phyloP scores from a whole-genome alignment of 208 protist species.

The Jaenimonas drosophilae region DNA sequence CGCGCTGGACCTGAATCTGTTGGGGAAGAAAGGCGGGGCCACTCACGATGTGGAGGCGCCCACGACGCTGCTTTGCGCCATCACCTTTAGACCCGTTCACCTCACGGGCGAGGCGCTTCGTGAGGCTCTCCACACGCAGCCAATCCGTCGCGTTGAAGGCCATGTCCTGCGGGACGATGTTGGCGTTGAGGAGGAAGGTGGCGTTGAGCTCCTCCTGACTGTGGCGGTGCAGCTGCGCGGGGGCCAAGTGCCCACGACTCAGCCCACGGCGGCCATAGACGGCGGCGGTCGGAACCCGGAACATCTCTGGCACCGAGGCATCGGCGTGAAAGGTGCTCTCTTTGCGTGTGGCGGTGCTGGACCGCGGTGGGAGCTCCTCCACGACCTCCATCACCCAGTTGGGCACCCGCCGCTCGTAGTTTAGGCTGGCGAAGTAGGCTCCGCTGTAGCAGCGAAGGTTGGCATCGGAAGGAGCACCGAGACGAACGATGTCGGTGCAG shows the following conservation, averaged over 20 bases:
- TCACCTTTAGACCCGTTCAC: constrained; percentile 4
- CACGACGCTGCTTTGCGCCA: not conserved
- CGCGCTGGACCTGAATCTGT: constrained; percentile 22
- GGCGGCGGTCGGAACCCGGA: constrained; percentile 44
- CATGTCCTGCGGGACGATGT: constrained; percentile 84
- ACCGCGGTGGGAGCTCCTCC: not conserved
- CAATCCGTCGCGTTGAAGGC: constrained; percentile 77
- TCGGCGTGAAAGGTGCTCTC: constrained; percentile 64
- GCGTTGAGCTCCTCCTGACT: constrained; percentile 54
- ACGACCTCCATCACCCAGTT: constrained; percentile 72
- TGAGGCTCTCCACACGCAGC: constrained; percentile 66
- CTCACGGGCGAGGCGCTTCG: constrained; percentile 26
- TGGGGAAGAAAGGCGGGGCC: constrained; percentile 58
- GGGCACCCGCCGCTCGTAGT: constrained; percentile 68
- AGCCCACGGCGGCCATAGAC: constrained; percentile 44
- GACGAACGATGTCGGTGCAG: constrained; percentile 19
- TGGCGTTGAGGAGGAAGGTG: constrained; percentile 84
- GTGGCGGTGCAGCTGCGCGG: constrained; percentile 70
- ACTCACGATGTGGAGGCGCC: constrained; percentile 1
- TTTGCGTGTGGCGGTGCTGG: constrained; percentile 9
- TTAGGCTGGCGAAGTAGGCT: constrained; percentile 68
- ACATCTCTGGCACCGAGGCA: constrained; percentile 31
- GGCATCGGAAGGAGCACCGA: constrained; percentile 38
- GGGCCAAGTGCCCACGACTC: constrained; percentile 74
- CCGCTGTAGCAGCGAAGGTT: constrained; percentile 59